Base-by-base conservation (phyloP, 768 basidiomycete genomes). In the Tulasnella sp. region DNA sequence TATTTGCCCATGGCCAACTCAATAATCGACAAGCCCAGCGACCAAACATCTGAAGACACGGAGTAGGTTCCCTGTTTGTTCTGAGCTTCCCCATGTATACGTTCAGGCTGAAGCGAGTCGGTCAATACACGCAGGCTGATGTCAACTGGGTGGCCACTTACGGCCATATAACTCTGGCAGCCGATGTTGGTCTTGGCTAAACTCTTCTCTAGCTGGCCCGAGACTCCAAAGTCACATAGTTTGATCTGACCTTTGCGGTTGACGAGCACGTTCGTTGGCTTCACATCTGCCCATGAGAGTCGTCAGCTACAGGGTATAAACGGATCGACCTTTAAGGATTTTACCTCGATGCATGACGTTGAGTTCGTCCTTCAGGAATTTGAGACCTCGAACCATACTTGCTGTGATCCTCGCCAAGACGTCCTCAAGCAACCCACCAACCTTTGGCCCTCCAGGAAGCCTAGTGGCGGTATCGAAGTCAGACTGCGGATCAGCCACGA, bases 141-240 rank as follows among this genome's bases (percentile, higher is more conserved):
- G 64, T 14, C 11, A 65, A 34, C 36, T 8, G 19, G 11, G 14
- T 6, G n/a, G 42, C 7, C 32, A 85, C 90, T 79, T 80, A 94
- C 94, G 64, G 96, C 96, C 95, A 99, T 98, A 80, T 99, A 99
- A 74, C 88, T 90, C 80, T 99, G 97, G 79, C 97, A 99, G 7
- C 97, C 97, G 42, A 99, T 98, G 77, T 98, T 98, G 6, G 97
- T 99, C 81, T 95, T 96, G 19, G 97, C 97, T 26, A 99, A 84
- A 71, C 90, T 91, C 79, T 94, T 94, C 80, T 99, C 96, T 42
- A 99, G 86, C 79, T 99, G 95, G 6, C 96, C 96, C 9, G 95
- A 97, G 0, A 98, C 94, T n/a, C 97, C 97, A 79, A 99, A 99
- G 79, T 99, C 97, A 78, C 95, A 97, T 1, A 99, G 85, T 81